A percentile compares a stretch with the other conserved stretches of the same genome.
phyloP scores from a whole-genome alignment of 345 rosid species.

The Eucalyptus grandis region DNA sequence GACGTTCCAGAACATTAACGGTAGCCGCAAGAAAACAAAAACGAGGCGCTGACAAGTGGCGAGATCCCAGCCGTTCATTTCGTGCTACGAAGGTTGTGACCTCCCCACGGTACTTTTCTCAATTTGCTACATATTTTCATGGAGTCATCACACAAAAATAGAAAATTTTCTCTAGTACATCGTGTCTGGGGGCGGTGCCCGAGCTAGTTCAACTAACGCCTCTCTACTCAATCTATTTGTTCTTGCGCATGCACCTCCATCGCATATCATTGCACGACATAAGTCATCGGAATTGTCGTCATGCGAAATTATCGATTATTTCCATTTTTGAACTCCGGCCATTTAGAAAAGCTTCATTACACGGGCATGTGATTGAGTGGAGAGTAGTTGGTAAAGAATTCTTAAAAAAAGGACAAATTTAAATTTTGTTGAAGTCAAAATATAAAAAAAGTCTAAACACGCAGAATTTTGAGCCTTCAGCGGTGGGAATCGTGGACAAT shows the following conservation, averaged over 20 bases:
- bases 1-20: not conserved
- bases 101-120: not conserved
- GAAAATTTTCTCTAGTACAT: not conserved
- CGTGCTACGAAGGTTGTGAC: not conserved
- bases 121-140: not conserved
- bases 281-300: accelerated
- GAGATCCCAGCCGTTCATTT: not conserved
- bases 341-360: not conserved
- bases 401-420: accelerated
- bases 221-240: not conserved
- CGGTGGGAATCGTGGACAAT: not conserved
- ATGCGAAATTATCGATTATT: accelerated
- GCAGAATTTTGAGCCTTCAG: not conserved
- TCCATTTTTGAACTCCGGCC: not conserved
- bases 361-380: accelerated
- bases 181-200: not conserved
- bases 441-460: not conserved
- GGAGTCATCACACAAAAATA: not conserved
- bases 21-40: not conserved
- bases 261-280: accelerated
- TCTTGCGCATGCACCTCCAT: not conserved
- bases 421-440: not conserved
- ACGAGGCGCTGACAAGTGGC: not conserved
- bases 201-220: not conserved
- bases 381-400: not conserved